Evolutionary conservation across 208 protist genomes (phyloP).

Genomic region (Trypanosoma vivax): DNA sequence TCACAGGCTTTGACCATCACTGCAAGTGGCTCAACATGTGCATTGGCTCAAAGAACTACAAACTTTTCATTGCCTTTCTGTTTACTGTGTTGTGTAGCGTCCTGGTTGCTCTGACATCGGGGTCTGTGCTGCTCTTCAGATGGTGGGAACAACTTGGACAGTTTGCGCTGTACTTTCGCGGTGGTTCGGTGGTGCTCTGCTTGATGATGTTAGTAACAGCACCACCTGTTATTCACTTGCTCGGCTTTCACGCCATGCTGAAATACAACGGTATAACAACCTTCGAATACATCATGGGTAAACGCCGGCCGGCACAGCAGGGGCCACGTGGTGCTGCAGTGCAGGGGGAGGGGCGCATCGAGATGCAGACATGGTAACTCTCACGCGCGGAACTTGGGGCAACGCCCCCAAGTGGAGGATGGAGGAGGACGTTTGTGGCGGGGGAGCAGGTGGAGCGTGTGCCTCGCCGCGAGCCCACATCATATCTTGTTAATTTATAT

Average conservation of each 20-base stretch:
- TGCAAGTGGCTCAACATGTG: constrained; percentile 92
- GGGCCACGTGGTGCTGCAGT: neutral
- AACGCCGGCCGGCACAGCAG: constrained; percentile 17
- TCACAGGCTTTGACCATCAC: constrained; percentile 86
- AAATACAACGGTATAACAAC: constrained; percentile 34
- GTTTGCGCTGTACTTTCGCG: constrained; percentile 51
- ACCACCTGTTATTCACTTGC: constrained; percentile 40
- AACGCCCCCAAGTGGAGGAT: constrained; percentile 12
- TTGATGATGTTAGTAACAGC: constrained; percentile 26
- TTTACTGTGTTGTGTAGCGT: constrained; percentile 20
- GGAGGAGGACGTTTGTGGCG: neutral
- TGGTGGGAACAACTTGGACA: constrained; percentile 51
- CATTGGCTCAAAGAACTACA: constrained; percentile 77
- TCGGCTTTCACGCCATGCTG: constrained; percentile 59
- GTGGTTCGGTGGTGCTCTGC: constrained; percentile 39
- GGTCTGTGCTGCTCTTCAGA: constrained; percentile 32
- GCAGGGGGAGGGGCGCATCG: neutral
- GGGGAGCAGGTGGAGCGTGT: constrained; percentile 7
- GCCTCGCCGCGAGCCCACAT: no score
- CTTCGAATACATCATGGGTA: constrained; percentile 50
- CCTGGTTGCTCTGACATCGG: constrained; percentile 18
- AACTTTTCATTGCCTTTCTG: constrained; percentile 58
- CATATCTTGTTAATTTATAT: no score
- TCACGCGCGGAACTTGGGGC: no score
- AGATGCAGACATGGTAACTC: constrained; percentile 12